A percentile compares a stretch with the other conserved stretches of the same genome.
These are phyloP conservation scores for Penicillium coffeae DNA, from an alignment of 495 filamentous ascomycete genomes.

Conservation along the genomic window DNA sequence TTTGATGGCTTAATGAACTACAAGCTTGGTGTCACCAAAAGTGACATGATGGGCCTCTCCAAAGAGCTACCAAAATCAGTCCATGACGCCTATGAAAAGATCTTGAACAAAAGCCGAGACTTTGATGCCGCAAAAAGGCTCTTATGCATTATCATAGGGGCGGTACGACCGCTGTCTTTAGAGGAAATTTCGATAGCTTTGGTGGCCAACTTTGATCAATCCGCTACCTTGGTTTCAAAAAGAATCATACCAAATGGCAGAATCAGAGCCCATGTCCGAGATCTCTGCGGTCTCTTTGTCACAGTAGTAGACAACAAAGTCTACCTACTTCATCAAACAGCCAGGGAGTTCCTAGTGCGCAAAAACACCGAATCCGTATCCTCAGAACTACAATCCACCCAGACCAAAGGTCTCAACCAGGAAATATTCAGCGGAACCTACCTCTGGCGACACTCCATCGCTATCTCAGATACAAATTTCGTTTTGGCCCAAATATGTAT, in stretches of 20 bases:
- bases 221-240: neutral
- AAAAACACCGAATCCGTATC: too few species aligned
- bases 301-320: conserved; percentile 28
- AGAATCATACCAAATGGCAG: neutral
- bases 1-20: too few species aligned
- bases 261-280: conserved; percentile 24
- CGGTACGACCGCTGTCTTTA: conserved; percentile 34
- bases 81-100: conserved; percentile 38
- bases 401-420: too few species aligned
- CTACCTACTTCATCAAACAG: conserved; percentile 43
- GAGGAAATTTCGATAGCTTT: conserved; percentile 37
- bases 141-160: conserved; percentile 38
- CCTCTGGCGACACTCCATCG: too few species aligned
- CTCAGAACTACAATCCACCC: too few species aligned
- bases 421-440: too few species aligned
- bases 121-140: conserved; percentile 23
- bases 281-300: conserved; percentile 40
- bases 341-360: conserved; percentile 5
- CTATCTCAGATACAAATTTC: too few species aligned
- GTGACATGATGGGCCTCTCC: conserved; percentile 7
- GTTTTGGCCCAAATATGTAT: too few species aligned
- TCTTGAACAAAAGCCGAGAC: conserved; percentile 30
- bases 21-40: conserved; percentile 12
- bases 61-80: conserved; percentile 29
- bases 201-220: conserved; percentile 9